Evolutionary conservation across 768 basidiomycete species (phyloP), one percentile per base, ranked within the genome.

Genomic region (Calocybe cyanea): DNA sequence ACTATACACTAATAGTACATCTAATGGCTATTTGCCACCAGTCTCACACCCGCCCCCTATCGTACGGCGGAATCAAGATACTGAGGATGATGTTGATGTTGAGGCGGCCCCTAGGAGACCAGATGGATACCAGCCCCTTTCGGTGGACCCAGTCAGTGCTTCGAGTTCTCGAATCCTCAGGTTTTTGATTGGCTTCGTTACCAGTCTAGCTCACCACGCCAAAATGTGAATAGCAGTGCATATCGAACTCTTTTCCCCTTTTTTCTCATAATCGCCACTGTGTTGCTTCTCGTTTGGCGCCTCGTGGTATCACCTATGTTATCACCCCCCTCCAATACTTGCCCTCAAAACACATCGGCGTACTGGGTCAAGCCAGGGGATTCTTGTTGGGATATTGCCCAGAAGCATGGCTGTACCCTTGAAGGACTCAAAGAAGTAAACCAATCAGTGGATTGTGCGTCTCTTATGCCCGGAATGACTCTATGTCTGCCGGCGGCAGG

Each of bases 161-260:
- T 2, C 37, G 45, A 28, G 39, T 42, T 43, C 21, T 2, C 11
- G 24, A 24, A 28, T 15, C 13, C 40, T 44, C 15, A 32, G 33
- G 31, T 30, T 23, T 8, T 8, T 32, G 8, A 14, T n/a, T 35
- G 34, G n/a, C 17, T n/a, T 11, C 25, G 7, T 35, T 14, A n/a
- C 5, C 34, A 35, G 34, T 35, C 34, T 18, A 14, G 17, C 19
- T 31, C 4, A 15, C 38, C 37, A 23, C 1, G 1, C 38, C 7
- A 35, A 11, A 68, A 78, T 5, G 25, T n/a, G n/a, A n/a, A n/a
- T n/a, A n/a, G n/a, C n/a, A n/a, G 25, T 28, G 11, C 25, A 28
- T 85, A 85, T 55, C 75, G 77, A 18, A 73, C 80, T 0, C 69
- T 87, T 6, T 81, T 83, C 56, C 84, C 84, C 6, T 87, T 85